Evolutionary conservation across 352 stramenopile species (phyloP).

Genomic region (Phytophthora macrochlamydospora): DNA sequence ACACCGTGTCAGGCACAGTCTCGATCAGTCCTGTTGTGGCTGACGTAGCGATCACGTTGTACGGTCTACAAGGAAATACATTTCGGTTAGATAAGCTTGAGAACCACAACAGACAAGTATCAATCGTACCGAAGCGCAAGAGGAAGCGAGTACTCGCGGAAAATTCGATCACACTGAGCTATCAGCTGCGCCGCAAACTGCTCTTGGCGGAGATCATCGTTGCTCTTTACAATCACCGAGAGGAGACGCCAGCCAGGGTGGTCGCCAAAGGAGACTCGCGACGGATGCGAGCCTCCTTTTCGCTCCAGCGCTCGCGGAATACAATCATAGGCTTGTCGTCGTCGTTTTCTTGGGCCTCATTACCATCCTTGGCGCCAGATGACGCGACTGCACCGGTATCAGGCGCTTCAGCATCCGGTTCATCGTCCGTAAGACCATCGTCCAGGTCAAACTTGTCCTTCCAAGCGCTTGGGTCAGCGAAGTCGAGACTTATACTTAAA

Average conservation of each 20-base stretch:
- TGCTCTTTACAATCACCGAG: constrained; percentile 97
- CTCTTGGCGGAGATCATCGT: constrained; percentile 98
- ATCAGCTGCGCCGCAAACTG: constrained; percentile 98
- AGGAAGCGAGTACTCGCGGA: constrained; percentile 92
- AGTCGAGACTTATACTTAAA: constrained; percentile 75
- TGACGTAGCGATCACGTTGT: constrained; percentile 96
- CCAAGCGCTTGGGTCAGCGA: constrained; percentile 71
- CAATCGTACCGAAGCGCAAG: constrained; percentile 83
- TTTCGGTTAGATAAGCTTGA: neutral
- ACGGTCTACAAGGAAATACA: constrained; percentile 70
- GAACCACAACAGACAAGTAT: neutral
- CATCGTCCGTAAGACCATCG: constrained; percentile 62
- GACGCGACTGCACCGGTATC: constrained; percentile 16
- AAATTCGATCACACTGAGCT: constrained; percentile 94
- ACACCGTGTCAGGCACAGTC: constrained; percentile 96
- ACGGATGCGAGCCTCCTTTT: constrained; percentile 77
- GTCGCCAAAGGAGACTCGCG: constrained; percentile 50
- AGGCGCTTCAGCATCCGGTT: constrained; percentile 41
- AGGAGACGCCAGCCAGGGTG: constrained; percentile 73
- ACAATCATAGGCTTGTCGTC: constrained; percentile 79
- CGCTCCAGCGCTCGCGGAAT: constrained; percentile 80
- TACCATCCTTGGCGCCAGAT: constrained; percentile 15
- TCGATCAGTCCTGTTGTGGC: constrained; percentile 96
- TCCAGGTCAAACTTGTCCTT: constrained; percentile 79
- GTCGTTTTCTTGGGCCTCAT: constrained; percentile 36